Base-by-base conservation (phyloP, 495 filamentous ascomycete species). In the Amorphotheca resinae region DNA sequence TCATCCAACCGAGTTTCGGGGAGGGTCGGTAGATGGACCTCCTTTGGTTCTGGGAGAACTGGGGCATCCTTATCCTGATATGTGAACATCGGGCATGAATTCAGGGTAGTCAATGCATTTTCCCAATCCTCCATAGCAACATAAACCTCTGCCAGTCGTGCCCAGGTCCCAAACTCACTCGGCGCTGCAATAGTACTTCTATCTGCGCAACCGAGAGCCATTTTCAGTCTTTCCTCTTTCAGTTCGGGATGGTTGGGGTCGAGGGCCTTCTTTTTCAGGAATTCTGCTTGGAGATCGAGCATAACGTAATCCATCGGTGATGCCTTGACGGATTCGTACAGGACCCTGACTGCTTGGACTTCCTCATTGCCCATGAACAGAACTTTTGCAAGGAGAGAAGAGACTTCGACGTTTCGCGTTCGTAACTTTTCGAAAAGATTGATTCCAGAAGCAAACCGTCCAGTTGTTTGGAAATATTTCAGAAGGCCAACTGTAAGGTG, bases 1-100 rank as follows among this genome's bases (percentile, higher is more conserved):
- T 98, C 91, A 44, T 98, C 91, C 44, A 95, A 72, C 35, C 87
- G 76, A n/a, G 83, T 88, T 59, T 96, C 93, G 0, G 80, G 73
- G 12, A 95, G 70, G 3, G 87, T 80, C 0, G 91, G 91, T 16
- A 98, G 75, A 55, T 83, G 75, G 44, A 95, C 79, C 39, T 84
- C 84, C 38, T 76, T 75, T 0, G 88, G 87, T 50, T 91, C 85
- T 15, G 91, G 91, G 82, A 95, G 87, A 44, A 88, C 71, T 14
- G 91, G 91, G 5, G 85, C 77, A 58, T 98, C 91, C 52, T 95
- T 95, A 59, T 98, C 91, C 59, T 95, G 89, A 62, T 96, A 95
- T 6, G 91, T 96, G 59, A 98, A 98, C 91, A 98, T 98, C 3
- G 91, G 91, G 49, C 93, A 98, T 2, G 89, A 95, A 63, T 98